These are phyloP conservation scores for Choricystis sp. DNA, from an alignment of 139 green algal species.

Conservation along the genomic window DNA sequence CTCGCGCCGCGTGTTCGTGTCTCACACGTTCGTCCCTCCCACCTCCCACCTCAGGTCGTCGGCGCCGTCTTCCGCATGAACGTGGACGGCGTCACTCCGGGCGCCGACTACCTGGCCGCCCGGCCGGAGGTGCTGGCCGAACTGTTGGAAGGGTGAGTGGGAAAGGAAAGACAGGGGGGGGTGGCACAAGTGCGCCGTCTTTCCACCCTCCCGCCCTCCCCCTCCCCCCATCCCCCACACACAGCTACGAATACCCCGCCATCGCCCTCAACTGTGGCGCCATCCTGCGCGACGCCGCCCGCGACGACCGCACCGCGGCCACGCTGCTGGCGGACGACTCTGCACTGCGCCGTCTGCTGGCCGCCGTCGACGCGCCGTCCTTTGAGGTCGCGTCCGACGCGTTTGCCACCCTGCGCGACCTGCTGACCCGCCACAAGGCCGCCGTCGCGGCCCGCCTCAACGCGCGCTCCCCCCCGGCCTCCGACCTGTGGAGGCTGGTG, in stretches of 20 bases:
- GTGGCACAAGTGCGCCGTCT: neutral
- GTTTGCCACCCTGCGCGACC: slow-evolving; percentile 80
- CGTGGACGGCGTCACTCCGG: slow-evolving; percentile 28
- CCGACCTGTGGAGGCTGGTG: neutral
- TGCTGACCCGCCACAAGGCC: slow-evolving; percentile 69
- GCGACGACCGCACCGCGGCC: slow-evolving; percentile 42
- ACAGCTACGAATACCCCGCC: slow-evolving; percentile 48
- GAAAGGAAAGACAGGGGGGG: neutral
- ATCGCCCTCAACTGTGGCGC: slow-evolving; percentile 66
- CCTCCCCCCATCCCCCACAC: neutral
- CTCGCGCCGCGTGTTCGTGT: no score
- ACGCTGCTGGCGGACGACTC: slow-evolving; percentile 3
- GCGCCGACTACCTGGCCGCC: slow-evolving; percentile 38
- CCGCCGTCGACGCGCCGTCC: slow-evolving; percentile 62
- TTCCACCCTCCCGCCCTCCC: neutral
- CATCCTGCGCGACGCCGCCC: slow-evolving; percentile 75
- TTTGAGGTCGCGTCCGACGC: slow-evolving; percentile 89
- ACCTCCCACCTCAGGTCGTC: slow-evolving; percentile 29
- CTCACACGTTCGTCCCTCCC: neutral
- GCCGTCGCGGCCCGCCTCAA: slow-evolving; percentile 51
- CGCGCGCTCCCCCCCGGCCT: slow-evolving; percentile 30
- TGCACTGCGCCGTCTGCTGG: neutral
- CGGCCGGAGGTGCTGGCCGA: slow-evolving; percentile 39
- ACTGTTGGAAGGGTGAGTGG: slow-evolving; percentile 49
- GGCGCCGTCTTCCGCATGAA: slow-evolving; percentile 56